These are phyloP conservation scores for Starmera caribaea DNA, from an alignment of 805 yeast genomes.

Conservation along the genomic window DNA sequence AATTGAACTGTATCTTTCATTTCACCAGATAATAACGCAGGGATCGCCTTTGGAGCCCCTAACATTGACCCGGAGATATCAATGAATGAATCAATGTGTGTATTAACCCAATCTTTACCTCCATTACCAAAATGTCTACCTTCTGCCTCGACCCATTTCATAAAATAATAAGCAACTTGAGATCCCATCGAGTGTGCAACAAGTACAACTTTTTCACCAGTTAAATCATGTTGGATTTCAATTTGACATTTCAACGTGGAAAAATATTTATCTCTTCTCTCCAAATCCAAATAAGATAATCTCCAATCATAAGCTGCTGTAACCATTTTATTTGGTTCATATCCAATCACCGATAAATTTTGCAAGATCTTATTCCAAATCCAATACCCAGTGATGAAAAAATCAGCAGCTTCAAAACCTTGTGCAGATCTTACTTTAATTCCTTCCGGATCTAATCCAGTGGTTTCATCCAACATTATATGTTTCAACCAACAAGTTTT, in stretches of 20 bases:
- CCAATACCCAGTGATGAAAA: conserved; percentile 97
- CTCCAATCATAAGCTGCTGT: conserved; percentile 98
- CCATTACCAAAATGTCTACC: conserved; percentile 83
- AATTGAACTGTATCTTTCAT: conserved; percentile 96
- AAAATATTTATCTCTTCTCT: conserved; percentile 80
- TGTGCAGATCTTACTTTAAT: conserved; percentile 81
- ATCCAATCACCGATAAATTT: conserved; percentile 88
- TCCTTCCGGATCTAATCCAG: conserved; percentile 88
- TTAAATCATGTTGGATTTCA: conserved; percentile 44
- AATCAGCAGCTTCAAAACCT: conserved; percentile 95
- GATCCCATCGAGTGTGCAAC: conserved; percentile 97
- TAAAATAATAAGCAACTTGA: conserved; percentile 76
- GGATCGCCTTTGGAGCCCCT: conserved; percentile 92
- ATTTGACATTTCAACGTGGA: conserved; percentile 63
- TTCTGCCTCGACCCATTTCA: conserved; percentile 94
- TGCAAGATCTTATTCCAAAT: conserved; percentile 96
- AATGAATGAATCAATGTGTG: conserved; percentile 68
- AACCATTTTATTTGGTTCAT: conserved; percentile 82
- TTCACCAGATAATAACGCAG: conserved; percentile 92
- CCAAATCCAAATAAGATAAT: conserved; percentile 80
- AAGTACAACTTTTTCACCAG: conserved; percentile 62
- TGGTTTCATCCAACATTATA: conserved; percentile 77
- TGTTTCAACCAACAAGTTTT: conserved; percentile 92
- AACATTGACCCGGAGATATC: conserved; percentile 85
- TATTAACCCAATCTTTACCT: conserved; percentile 83